Conservation (phyloP, 805 yeast species). For the Candida vartiovaarae region DNA sequence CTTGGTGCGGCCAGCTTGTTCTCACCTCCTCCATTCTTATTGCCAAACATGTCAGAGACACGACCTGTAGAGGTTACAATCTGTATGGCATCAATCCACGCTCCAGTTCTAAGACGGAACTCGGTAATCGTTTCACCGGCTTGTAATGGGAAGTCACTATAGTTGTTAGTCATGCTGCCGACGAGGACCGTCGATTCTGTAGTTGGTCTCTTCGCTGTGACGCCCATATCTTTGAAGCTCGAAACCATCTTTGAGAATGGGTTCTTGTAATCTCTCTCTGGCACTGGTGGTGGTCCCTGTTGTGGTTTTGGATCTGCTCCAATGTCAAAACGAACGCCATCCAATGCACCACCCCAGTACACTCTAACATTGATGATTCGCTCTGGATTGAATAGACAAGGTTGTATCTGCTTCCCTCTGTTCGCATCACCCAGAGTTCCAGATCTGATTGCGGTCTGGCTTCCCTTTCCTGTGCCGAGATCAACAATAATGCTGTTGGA, state of each 20-base stretch:
- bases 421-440: slow-evolving; percentile 24
- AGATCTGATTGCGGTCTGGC: slow-evolving; percentile 33
- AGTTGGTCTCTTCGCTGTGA: neutral
- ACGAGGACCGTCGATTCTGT: slow-evolving; percentile 23
- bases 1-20: slow-evolving; percentile 57
- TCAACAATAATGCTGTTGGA: slow-evolving; percentile 22
- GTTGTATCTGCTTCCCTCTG: slow-evolving; percentile 21
- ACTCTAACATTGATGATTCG: slow-evolving; percentile 50
- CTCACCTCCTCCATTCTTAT: slow-evolving; percentile 57
- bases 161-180: slow-evolving; percentile 49
- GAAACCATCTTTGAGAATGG: slow-evolving; percentile 22
- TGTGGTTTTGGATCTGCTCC: slow-evolving; percentile 3
- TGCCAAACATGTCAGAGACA: slow-evolving; percentile 56
- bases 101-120: slow-evolving; percentile 64
- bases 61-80: slow-evolving; percentile 54
- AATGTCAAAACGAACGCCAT: slow-evolving; percentile 58
- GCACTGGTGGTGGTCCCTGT: slow-evolving; percentile 35
- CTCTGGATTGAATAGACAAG: slow-evolving; percentile 30
- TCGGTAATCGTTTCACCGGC: slow-evolving; percentile 55
- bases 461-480: slow-evolving; percentile 37
- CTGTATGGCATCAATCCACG: slow-evolving; percentile 86
- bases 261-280: slow-evolving; percentile 37
- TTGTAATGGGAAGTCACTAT: slow-evolving; percentile 47
- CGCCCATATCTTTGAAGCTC: slow-evolving; percentile 11
- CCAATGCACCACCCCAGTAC: slow-evolving; percentile 71